phyloP scores from a whole-genome alignment of 345 rosid species.

The Mercurialis annua region DNA sequence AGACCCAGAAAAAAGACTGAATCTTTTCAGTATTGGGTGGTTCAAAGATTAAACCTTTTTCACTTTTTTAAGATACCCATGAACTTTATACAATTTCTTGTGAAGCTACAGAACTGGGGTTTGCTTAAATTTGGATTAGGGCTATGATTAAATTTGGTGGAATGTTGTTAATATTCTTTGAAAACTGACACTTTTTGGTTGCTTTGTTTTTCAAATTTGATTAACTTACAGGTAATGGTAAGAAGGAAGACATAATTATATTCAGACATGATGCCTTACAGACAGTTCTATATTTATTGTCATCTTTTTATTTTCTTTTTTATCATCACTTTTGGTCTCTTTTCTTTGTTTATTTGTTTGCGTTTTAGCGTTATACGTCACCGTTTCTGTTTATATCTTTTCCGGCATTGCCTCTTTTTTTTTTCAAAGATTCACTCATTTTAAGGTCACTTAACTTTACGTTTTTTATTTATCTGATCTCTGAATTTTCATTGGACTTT shows the following conservation, averaged over 20 bases:
- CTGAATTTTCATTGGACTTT: no score
- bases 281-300: not conserved
- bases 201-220: not conserved
- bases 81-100: not conserved
- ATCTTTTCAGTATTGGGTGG: not conserved
- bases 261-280: no score
- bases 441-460: no score
- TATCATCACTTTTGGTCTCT: not conserved
- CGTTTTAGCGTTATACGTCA: not conserved
- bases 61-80: constrained; percentile 6
- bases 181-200: constrained; percentile 4
- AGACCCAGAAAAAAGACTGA: not conserved
- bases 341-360: not conserved
- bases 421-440: no score
- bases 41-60: not conserved
- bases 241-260: no score
- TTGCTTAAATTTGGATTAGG: constrained; percentile 7
- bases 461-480: no score
- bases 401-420: no score
- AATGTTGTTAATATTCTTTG: constrained; percentile 1
- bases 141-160: not conserved
- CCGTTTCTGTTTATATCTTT: no score
- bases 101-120: constrained; percentile 5
- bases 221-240: no score
- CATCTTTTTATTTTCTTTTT: not conserved